Base-by-base conservation (phyloP, 345 rosid genomes). In the Anacardium occidentale region DNA sequence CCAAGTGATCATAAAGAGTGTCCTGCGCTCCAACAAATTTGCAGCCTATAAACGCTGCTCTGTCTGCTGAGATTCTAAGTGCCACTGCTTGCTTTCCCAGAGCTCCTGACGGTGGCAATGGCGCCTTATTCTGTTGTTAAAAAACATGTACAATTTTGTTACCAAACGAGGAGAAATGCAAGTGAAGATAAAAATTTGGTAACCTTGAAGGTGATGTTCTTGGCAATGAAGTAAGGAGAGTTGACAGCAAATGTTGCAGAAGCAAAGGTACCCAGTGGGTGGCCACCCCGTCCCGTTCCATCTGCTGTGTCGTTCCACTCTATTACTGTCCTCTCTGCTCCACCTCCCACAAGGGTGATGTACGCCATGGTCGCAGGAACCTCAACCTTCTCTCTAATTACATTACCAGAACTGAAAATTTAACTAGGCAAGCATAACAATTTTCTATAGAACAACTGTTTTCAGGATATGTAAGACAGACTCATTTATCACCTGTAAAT, bases 211-310 rank as follows among this genome's bases (percentile, higher is more conserved):
- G 79, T 80, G 68, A 86, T 77, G 81, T 74, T 55, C 79, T 62
- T 80, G 54, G 87, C 87, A 57, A 86, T 80, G 85, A 86, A 84
- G 72, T 78, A 70, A 15, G 85, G 82, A 52, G 85, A 82, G 62
- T 82, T 55, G 24, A 82, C 83, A 20, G 88, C 71, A 71, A 86
- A 84, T 15, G 88, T 82, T n/a, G 86, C 84, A 11, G 85, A 84
- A 14, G 82, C 83, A 58, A 26, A 84, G 4, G 88, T 82, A 37
- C 88, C 85, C 78, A 79, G 10, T 7, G 66, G 75, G 25, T 11
- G 81, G 26, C 82, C 87, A 17, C 66, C 69, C 37, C 54, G 75
- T 21, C 81, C 83, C 51, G 34, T 75, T 48, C 78, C 54, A 58
- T 80, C 76, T 12, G 86, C 83, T 9, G 85, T 78, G 69, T 82